Evolutionary conservation across 1,139 yeast genomes (phyloP).

Genomic region (Hansenula sp.): DNA sequence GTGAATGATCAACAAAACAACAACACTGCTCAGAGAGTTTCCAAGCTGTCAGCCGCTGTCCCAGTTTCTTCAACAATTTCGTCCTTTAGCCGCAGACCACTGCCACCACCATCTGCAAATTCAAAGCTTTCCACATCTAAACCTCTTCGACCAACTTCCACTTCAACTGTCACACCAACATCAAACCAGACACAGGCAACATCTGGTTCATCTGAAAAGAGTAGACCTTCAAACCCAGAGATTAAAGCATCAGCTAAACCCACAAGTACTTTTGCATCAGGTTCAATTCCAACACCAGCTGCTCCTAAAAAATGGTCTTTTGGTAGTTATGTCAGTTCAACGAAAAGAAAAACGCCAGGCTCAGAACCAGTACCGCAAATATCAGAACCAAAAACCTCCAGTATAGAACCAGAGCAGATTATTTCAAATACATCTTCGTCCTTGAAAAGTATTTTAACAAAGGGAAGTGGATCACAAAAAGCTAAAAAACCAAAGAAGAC

Average conservation of each 20-base stretch:
- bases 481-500: not conserved
- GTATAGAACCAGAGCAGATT: not conserved
- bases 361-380: not conserved
- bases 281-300: not conserved
- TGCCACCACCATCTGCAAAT: not conserved
- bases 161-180: too few species aligned
- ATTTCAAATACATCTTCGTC: not conserved
- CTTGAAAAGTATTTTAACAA: not conserved
- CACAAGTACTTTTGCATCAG: too few species aligned
- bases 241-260: too few species aligned
- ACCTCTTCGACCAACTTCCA: too few species aligned
- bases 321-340: not conserved
- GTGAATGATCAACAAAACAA: too few species aligned
- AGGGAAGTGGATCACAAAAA: not conserved
- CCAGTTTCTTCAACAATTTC: not conserved
- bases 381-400: not conserved
- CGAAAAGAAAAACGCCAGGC: not conserved
- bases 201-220: too few species aligned
- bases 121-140: too few species aligned
- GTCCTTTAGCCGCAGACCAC: not conserved
- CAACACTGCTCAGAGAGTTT: too few species aligned
- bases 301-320: not conserved
- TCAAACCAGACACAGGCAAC: too few species aligned
- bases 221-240: too few species aligned
- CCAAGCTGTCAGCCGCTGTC: too few species aligned